Conservation (phyloP, 805 yeast species). For the Myxozyma sirexii region DNA sequence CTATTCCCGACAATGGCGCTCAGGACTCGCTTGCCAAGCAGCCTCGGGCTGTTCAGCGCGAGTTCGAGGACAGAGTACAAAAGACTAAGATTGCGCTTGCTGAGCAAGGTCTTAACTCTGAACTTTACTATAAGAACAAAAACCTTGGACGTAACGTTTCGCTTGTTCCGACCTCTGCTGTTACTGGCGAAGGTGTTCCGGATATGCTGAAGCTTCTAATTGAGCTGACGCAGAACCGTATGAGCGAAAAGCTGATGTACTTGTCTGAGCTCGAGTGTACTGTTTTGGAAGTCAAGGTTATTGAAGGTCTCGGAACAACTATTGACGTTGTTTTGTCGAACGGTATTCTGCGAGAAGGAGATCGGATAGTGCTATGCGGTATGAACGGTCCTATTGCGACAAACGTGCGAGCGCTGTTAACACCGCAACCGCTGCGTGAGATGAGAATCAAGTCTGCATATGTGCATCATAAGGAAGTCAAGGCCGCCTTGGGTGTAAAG, state of each 20-base stretch:
- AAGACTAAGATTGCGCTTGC: constrained; percentile 86
- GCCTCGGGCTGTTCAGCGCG: constrained; percentile 81
- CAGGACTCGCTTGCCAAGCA: constrained; percentile 89
- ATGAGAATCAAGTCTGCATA: constrained; percentile 95
- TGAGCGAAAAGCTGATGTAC: constrained; percentile 98
- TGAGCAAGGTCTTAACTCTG: constrained; percentile 98
- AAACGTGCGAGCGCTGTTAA: constrained; percentile 88
- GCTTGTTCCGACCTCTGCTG: constrained; percentile 97
- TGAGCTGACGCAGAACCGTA: constrained; percentile 96
- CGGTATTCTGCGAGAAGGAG: constrained; percentile 94
- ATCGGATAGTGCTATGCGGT: constrained; percentile 93
- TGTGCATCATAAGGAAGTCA: constrained; percentile 94
- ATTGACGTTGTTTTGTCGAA: constrained; percentile 97
- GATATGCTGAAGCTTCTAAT: constrained; percentile 93
- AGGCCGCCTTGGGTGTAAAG: constrained; percentile 98
- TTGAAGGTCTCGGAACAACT: constrained; percentile 98
- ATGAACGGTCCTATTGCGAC: constrained; percentile 98
- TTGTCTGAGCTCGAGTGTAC: constrained; percentile 94
- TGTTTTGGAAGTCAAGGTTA: constrained; percentile 93
- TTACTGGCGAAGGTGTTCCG: constrained; percentile 99
- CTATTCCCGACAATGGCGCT: constrained; percentile 89
- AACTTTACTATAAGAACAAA: constrained; percentile 91
- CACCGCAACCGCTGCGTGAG: constrained; percentile 97
- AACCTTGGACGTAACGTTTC: constrained; percentile 92
- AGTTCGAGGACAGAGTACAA: constrained; percentile 84